Evolutionary conservation across 192 early-diverging fungal species (phyloP).

Genomic region (Fimicolochytrium jonesii): DNA sequence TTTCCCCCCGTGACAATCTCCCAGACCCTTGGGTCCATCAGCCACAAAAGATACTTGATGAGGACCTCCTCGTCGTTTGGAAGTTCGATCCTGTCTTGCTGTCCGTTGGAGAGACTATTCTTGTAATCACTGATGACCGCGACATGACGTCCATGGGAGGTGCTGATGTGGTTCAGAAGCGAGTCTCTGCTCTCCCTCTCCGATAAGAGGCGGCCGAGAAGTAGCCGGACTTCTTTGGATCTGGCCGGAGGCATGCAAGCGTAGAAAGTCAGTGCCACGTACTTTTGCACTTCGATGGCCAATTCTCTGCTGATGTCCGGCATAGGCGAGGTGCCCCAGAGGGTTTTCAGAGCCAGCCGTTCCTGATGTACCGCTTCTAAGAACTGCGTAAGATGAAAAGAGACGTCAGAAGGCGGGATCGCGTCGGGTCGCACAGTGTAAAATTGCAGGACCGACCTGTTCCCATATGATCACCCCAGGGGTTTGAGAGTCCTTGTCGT

Average conservation of each 20-base stretch:
- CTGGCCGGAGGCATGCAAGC: not conserved
- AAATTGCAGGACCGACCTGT: no score
- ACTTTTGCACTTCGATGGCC: not conserved
- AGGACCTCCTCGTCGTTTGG: conserved; percentile 5
- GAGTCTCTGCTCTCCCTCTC: conserved; percentile 3
- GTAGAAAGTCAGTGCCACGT: conserved; percentile 10
- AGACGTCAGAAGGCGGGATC: no score
- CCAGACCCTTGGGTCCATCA: conserved; percentile 4
- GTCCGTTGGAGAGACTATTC: not conserved
- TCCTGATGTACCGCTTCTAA: conserved; percentile 4
- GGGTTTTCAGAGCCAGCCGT: not conserved
- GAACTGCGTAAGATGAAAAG: not conserved
- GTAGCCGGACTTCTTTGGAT: not conserved
- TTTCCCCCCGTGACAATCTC: not conserved
- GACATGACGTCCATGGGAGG: not conserved
- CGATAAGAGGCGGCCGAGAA: conserved; percentile 1
- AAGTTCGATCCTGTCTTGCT: conserved; percentile 6
- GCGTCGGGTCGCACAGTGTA: no score
- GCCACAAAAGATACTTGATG: conserved; percentile 7
- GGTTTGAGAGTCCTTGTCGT: not conserved
- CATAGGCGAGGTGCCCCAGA: not conserved
- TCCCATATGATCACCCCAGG: conserved; percentile 11
- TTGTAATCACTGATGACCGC: conserved; percentile 13
- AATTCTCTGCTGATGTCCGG: not conserved
- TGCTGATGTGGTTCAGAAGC: not conserved